Conservation (phyloP, 2,329 filamentous ascomycete genomes). For the Plectosphaerella plurivora region DNA sequence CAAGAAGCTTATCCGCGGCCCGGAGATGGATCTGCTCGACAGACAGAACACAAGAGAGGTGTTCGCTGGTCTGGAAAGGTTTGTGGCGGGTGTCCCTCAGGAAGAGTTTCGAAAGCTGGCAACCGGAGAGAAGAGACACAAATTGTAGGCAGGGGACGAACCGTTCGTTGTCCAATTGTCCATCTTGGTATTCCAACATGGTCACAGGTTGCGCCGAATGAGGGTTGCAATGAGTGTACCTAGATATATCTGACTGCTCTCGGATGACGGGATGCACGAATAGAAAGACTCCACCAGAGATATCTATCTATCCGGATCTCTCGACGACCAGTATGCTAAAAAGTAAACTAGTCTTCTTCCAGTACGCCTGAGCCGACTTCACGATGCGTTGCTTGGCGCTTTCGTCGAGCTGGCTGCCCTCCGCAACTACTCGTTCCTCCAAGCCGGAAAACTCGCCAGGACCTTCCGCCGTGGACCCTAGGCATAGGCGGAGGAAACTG, state of each 20-base stretch:
- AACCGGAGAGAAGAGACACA: slow-evolving; percentile 87
- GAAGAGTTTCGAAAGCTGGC: slow-evolving; percentile 84
- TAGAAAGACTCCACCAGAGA: no score
- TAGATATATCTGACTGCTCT: no score
- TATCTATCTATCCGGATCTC: background rate
- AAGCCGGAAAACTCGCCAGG: slow-evolving; percentile 35
- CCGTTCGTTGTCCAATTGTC: no score
- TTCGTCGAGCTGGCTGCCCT: slow-evolving; percentile 40
- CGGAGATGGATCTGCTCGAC: slow-evolving; percentile 70
- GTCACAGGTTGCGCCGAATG: no score
- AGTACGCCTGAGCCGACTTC: slow-evolving; percentile 70
- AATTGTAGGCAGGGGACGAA: slow-evolving; percentile 52
- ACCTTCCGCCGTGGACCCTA: slow-evolving; percentile 25
- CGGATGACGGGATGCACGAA: background rate
- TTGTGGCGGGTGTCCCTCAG: slow-evolving; percentile 76
- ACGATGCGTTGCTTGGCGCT: slow-evolving; percentile 48
- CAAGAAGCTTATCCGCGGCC: slow-evolving; percentile 75
- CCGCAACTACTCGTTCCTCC: slow-evolving; percentile 37
- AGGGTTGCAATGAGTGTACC: no score
- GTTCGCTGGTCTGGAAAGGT: slow-evolving; percentile 78
- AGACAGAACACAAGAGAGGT: slow-evolving; percentile 78
- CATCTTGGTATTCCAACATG: no score
- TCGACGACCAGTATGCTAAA: slow-evolving; percentile 67
- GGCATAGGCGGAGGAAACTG: slow-evolving; percentile 41
- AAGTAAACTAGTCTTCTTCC: slow-evolving; percentile 74